These are phyloP conservation scores for Trichomonascaceae sp. DNA, from an alignment of 1,139 yeast genomes.

Conservation along the genomic window DNA sequence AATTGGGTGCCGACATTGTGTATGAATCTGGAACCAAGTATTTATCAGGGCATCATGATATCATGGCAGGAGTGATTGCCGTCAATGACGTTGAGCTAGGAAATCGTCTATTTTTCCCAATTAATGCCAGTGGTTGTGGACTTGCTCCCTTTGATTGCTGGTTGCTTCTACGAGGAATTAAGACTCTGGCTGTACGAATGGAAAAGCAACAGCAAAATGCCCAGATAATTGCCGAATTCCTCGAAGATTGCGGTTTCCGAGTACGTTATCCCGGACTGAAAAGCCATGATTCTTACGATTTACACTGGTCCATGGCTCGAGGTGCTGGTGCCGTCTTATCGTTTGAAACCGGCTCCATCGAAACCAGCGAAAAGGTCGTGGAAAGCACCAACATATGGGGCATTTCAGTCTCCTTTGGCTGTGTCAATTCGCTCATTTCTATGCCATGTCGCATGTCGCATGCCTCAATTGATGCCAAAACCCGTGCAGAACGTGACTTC, in stretches of 20 bases:
- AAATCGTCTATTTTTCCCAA: conserved; percentile 63
- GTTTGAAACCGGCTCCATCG: conserved; percentile 76
- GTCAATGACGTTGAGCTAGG: conserved; percentile 59
- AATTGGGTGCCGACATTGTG: conserved; percentile 81
- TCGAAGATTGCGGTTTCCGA: conserved; percentile 51
- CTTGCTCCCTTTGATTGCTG: conserved; percentile 87
- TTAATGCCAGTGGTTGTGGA: conserved; percentile 88
- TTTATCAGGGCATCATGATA: conserved; percentile 88
- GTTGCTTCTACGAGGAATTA: conserved; percentile 79
- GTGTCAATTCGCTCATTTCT: conserved; percentile 84
- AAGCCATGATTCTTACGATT: conserved; percentile 72
- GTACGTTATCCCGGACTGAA: conserved; percentile 83
- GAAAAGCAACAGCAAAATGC: conserved; percentile 86
- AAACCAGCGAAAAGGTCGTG: conserved; percentile 64
- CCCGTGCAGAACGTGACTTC: conserved; percentile 78
- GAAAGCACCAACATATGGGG: conserved; percentile 74
- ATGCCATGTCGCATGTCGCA: conserved; percentile 96
- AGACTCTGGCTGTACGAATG: conserved; percentile 76
- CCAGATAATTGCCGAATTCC: conserved; percentile 63
- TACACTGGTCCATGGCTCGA: conserved; percentile 69
- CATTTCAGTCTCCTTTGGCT: conserved; percentile 89
- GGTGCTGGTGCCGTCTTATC: conserved; percentile 90
- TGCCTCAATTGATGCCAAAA: conserved; percentile 87
- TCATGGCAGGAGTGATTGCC: conserved; percentile 91
- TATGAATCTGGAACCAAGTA: conserved; percentile 92